Evolutionary conservation across 1,139 yeast genomes (phyloP).

Genomic region (Lodderomyces pseudojiufengensis): DNA sequence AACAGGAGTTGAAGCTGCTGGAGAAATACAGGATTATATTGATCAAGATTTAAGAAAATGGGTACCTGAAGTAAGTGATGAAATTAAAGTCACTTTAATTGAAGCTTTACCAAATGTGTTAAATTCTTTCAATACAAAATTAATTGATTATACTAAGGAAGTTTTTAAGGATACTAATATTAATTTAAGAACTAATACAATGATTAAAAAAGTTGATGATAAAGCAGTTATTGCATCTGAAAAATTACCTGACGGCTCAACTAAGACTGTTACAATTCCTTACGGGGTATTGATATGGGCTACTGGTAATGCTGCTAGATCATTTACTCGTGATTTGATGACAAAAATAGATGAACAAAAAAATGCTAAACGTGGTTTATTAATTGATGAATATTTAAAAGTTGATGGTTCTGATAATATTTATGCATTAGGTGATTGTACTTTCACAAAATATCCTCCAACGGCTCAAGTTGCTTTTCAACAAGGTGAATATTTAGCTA

Average conservation of each 20-base stretch:
- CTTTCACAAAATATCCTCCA: conserved; percentile 87
- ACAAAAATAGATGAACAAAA: conserved; percentile 74
- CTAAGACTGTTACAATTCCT: conserved; percentile 63
- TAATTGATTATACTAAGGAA: conserved; percentile 80
- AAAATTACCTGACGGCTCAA: conserved; percentile 42
- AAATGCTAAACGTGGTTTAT: conserved; percentile 83
- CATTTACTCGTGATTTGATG: conserved; percentile 65
- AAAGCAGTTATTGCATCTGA: conserved; percentile 66
- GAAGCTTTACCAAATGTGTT: conserved; percentile 92
- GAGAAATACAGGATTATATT: conserved; percentile 89
- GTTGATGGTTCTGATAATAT: conserved; percentile 82
- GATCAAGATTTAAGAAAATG: conserved; percentile 86
- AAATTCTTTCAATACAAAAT: conserved; percentile 80
- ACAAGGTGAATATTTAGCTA: conserved; percentile 82
- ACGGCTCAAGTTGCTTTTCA: conserved; percentile 98
- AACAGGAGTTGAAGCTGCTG: conserved; percentile 95
- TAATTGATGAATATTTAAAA: conserved; percentile 77
- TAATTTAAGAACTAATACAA: conserved; percentile 73
- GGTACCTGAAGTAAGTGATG: conserved; percentile 83
- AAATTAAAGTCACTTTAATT: conserved; percentile 76
- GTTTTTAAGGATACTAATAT: conserved; percentile 79
- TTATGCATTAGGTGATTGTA: conserved; percentile 92
- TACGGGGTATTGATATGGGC: conserved; percentile 95
- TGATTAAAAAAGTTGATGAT: conserved; percentile 80
- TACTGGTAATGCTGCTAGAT: conserved; percentile 91